phyloP scores from a whole-genome alignment of 2,329 filamentous ascomycete genomes.

The Ustilaginoidea virens region DNA sequence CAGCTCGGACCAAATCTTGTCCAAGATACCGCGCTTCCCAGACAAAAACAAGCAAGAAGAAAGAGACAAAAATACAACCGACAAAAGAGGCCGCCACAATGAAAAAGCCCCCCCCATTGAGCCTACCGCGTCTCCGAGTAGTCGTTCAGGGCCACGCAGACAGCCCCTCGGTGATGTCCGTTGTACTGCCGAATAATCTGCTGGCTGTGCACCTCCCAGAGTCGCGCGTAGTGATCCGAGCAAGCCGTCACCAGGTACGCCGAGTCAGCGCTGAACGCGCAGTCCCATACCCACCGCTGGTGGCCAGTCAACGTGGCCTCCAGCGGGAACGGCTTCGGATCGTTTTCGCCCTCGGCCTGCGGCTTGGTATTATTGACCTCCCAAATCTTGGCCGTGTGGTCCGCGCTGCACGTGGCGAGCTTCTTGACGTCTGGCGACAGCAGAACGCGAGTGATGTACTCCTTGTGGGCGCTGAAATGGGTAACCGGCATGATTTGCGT shows the following conservation, averaged over 20 bases:
- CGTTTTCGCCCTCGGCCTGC: constrained; percentile 15
- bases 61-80: not conserved
- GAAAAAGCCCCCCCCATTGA: not conserved
- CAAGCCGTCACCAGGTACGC: constrained; percentile 89
- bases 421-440: constrained; percentile 90
- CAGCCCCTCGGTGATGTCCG: constrained; percentile 79
- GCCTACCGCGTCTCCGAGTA: constrained; percentile 42
- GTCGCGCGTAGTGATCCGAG: constrained; percentile 79
- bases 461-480: constrained; percentile 78
- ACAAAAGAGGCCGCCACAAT: not conserved
- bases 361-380: constrained; percentile 60
- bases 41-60: too few relatives aligned
- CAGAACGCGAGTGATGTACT: constrained; percentile 83
- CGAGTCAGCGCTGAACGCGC: constrained; percentile 83
- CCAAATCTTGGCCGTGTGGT: constrained; percentile 94
- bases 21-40: too few relatives aligned
- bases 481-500: constrained; percentile 78
- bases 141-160: constrained; percentile 87
- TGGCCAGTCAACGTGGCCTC: constrained; percentile 81
- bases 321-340: constrained; percentile 52
- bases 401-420: constrained; percentile 82
- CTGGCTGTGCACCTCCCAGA: constrained; percentile 81
- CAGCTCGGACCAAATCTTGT: too few relatives aligned
- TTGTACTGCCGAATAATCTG: constrained; percentile 91
- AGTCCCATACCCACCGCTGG: constrained; percentile 96